Conservation (phyloP, 2,329 filamentous ascomycete genomes). For the Biscogniauxia marginata region DNA sequence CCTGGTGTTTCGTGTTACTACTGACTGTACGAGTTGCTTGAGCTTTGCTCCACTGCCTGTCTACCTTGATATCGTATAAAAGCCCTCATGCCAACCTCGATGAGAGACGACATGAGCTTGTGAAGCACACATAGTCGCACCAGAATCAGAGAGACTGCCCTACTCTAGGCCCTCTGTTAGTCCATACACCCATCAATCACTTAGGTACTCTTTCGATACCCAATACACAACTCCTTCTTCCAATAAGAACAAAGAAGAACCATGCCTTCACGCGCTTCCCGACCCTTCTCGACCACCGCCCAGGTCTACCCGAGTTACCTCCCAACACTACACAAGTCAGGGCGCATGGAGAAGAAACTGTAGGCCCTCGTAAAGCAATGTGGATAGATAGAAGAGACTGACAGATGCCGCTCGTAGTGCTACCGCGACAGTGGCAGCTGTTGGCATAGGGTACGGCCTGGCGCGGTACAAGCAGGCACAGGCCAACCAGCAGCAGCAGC, state of each 20-base stretch:
- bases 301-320: slow-evolving; percentile 31
- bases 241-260: too few relatives aligned
- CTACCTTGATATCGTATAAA: background rate
- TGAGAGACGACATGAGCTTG: background rate
- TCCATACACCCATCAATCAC: too few relatives aligned
- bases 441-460: slow-evolving; percentile 35
- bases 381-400: slow-evolving; percentile 11
- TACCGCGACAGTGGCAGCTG: slow-evolving; percentile 31
- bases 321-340: slow-evolving; percentile 28
- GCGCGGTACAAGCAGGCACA: slow-evolving; percentile 28
- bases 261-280: slow-evolving; percentile 14
- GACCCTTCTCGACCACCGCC: slow-evolving; percentile 30
- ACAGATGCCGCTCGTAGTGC: slow-evolving; percentile 23
- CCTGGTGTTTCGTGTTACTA: background rate
- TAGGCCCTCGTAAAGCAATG: slow-evolving; percentile 9
- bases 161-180: too few relatives aligned
- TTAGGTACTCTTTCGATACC: too few relatives aligned
- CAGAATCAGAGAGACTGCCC: background rate
- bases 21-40: background rate
- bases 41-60: background rate
- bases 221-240: too few relatives aligned
- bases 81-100: background rate
- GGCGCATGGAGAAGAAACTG: slow-evolving; percentile 29
- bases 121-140: background rate
- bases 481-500: slow-evolving; percentile 17